A percentile compares a stretch with the other conserved stretches of the same genome.
Conservation (phyloP, 768 basidiomycete genomes). For the Gautieria morchelliformis region DNA sequence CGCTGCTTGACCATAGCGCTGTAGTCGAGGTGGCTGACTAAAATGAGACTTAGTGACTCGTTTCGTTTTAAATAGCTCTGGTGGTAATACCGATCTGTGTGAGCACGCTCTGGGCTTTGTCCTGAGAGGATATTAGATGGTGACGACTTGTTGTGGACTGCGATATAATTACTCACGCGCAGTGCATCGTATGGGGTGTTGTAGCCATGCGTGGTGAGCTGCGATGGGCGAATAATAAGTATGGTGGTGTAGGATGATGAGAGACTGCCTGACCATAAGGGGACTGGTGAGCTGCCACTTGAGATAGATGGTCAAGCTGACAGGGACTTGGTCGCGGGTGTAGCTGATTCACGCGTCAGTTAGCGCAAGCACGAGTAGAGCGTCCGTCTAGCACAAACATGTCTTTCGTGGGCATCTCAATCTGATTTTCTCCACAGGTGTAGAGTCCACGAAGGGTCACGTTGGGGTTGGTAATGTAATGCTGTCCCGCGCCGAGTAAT, state of each 20-base stretch:
- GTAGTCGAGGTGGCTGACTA: conserved; percentile 34
- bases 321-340: conserved; percentile 81
- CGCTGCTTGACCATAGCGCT: conserved; percentile 69
- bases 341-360: conserved; percentile 34
- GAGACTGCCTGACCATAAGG: conserved; percentile 27
- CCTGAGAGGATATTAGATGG: conserved; percentile 17
- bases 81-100: conserved; percentile 51
- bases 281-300: conserved; percentile 59
- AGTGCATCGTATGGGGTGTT: conserved; percentile 74
- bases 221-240: not conserved
- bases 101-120: conserved; percentile 81
- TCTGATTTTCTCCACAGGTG: conserved; percentile 74
- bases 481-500: conserved; percentile 72
- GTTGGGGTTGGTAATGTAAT: conserved; percentile 76
- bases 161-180: conserved; percentile 14
- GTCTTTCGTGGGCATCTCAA: conserved; percentile 83
- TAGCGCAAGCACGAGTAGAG: not conserved
- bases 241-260: not conserved
- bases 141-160: not conserved
- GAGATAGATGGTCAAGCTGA: conserved; percentile 73
- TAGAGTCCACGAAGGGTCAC: conserved; percentile 73
- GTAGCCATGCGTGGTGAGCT: conserved; percentile 78
- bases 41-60: not conserved
- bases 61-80: conserved; percentile 2
- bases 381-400: conserved; percentile 39